Percentiles rank a stretch among this genome's conserved stretches.
These are phyloP conservation scores for Roridomyces roridus DNA, from an alignment of 768 basidiomycete genomes.

Conservation along the genomic window DNA sequence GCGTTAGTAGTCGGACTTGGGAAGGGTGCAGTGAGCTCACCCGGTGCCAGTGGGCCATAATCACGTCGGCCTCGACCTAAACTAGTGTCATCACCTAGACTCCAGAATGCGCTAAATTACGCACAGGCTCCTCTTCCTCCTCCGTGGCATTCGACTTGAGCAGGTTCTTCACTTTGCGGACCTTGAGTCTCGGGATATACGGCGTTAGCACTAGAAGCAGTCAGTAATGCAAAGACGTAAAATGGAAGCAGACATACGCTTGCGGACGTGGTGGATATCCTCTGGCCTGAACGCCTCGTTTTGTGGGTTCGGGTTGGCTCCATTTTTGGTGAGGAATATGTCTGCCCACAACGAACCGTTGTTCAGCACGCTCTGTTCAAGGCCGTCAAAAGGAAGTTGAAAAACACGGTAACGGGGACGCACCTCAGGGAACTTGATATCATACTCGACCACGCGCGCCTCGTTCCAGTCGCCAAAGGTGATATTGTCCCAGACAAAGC, in stretches of 20 bases:
- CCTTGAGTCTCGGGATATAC: constrained; percentile 75
- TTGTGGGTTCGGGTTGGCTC: constrained; percentile 68
- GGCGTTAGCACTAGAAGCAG: constrained; percentile 90
- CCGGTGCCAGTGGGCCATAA: constrained; percentile 85
- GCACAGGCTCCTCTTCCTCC: constrained; percentile 57
- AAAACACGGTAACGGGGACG: constrained; percentile 23
- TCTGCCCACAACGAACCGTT: constrained; percentile 89
- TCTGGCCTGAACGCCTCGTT: constrained; percentile 56
- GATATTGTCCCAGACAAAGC: constrained; percentile 79
- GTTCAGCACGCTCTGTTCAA: constrained; percentile 66
- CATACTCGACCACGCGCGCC: constrained; percentile 56
- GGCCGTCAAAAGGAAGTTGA: not conserved
- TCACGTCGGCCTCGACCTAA: constrained; percentile 48
- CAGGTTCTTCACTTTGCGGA: constrained; percentile 85
- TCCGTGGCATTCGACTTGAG: constrained; percentile 50
- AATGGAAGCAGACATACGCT: constrained; percentile 65
- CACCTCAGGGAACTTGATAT: constrained; percentile 75
- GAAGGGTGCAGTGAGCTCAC: constrained; percentile 43
- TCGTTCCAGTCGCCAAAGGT: constrained; percentile 81
- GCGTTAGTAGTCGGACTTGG: not conserved
- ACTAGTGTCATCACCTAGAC: not conserved
- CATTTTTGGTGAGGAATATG: constrained; percentile 73
- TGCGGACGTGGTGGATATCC: constrained; percentile 74
- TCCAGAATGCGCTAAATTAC: constrained; percentile 13
- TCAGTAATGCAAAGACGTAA: not conserved